Conservation (phyloP, 306 rosid genomes). For the Begonia loranthoides region DNA sequence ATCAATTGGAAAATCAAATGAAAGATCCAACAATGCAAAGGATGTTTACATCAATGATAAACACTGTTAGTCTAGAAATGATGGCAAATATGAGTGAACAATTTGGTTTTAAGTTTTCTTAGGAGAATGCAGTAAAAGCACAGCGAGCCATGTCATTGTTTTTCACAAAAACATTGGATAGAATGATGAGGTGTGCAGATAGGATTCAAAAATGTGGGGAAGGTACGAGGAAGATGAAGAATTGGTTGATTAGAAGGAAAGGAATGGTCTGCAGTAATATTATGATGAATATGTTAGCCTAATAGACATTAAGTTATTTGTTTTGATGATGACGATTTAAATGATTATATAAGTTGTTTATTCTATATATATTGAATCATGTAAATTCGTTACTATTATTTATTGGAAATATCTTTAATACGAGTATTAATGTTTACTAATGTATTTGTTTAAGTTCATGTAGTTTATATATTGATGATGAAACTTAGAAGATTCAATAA, state of each 20-base stretch:
- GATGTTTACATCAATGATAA: conserved; percentile 87
- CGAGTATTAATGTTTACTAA: too few species aligned
- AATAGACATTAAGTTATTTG: too few species aligned
- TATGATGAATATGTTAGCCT: too few species aligned
- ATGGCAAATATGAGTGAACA: conserved; percentile 94
- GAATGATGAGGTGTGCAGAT: conserved; percentile 94
- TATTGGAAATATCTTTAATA: too few species aligned
- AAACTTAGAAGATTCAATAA: too few species aligned
- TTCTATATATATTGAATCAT: too few species aligned
- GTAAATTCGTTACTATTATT: too few species aligned
- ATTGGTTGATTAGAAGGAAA: conserved; percentile 68
- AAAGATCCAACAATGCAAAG: conserved; percentile 85
- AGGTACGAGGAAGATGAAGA: conserved; percentile 66
- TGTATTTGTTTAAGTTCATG: too few species aligned
- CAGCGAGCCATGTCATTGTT: conserved; percentile 79
- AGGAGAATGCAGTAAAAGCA: conserved; percentile 77
- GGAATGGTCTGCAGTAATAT: conserved; percentile 63
- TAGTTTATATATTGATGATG: too few species aligned
- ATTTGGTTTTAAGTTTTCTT: conserved; percentile 76
- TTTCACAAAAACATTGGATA: conserved; percentile 71
- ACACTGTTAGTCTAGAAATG: conserved; percentile 91
- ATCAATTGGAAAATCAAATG: conserved; percentile 92
- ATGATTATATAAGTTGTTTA: too few species aligned
- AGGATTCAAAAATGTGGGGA: conserved; percentile 71
- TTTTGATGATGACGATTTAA: too few species aligned